Evolutionary conservation across 305 asterid genomes (phyloP).

Genomic region (Stenogyne calaminthoides): DNA sequence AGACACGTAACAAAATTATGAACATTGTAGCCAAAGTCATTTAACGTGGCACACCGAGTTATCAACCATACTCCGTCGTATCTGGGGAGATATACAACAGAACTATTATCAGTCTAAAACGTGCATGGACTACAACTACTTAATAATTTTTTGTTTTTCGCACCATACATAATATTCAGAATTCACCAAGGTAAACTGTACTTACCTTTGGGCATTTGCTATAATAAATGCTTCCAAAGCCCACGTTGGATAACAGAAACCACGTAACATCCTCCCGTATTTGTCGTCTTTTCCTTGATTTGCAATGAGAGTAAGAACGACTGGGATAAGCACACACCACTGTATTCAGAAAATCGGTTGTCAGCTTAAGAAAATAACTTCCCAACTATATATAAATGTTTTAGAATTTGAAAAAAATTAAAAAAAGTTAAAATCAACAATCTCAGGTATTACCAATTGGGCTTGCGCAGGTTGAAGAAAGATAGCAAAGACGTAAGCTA

Average conservation of each 20-base stretch:
- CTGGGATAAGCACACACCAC: constrained; percentile 99
- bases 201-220: constrained; percentile 92
- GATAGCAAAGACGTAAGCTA: constrained; percentile 90
- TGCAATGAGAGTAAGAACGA: constrained; percentile 83
- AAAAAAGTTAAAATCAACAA: background rate
- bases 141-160: background rate
- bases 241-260: constrained; percentile 87
- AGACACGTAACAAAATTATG: constrained; percentile 60
- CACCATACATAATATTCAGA: background rate
- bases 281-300: constrained; percentile 73
- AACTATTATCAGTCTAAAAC: background rate
- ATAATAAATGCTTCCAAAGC: constrained; percentile 86
- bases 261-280: constrained; percentile 46
- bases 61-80: constrained; percentile 96
- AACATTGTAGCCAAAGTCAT: constrained; percentile 72
- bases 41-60: constrained; percentile 76
- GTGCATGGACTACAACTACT: background rate
- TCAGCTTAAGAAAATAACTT: constrained; percentile 22
- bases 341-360: constrained; percentile 35
- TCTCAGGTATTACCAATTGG: constrained; percentile 67
- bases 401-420: no score
- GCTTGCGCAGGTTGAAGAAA: constrained; percentile 80
- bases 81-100: constrained; percentile 46
- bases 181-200: background rate
- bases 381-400: background rate